phyloP scores from a whole-genome alignment of 495 filamentous ascomycete species.

The Neurospora sublineolata region DNA sequence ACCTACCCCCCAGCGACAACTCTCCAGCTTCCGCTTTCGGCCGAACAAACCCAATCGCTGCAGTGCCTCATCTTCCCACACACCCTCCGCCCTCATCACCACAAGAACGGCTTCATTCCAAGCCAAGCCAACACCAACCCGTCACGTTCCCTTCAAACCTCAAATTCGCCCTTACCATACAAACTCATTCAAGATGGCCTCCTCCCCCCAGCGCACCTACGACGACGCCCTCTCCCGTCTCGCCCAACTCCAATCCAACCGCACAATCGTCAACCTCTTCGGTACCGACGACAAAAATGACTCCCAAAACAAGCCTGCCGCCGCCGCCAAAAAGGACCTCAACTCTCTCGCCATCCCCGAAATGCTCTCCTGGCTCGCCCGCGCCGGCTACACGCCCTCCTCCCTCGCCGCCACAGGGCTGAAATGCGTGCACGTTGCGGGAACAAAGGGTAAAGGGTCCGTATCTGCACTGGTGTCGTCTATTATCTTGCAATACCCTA shows the following conservation, averaged over 20 bases:
- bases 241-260: slow-evolving; percentile 68
- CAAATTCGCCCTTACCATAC: not conserved
- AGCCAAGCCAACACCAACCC: not conserved
- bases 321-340: slow-evolving; percentile 28
- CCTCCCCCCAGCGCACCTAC: slow-evolving; percentile 15
- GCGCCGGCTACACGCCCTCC: slow-evolving; percentile 52
- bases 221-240: slow-evolving; percentile 36
- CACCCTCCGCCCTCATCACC: not conserved
- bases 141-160: not conserved
- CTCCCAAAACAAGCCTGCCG: slow-evolving; percentile 1
- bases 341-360: slow-evolving; percentile 75
- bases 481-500: slow-evolving; percentile 28
- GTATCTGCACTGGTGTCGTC: slow-evolving; percentile 36
- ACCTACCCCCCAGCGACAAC: not conserved
- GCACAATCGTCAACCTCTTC: slow-evolving; percentile 38
- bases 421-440: slow-evolving; percentile 45
- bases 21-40: not conserved
- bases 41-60: not conserved
- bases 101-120: not conserved
- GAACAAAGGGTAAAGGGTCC: slow-evolving; percentile 53
- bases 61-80: not conserved
- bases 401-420: slow-evolving; percentile 20
- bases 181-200: slow-evolving; percentile 4
- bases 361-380: slow-evolving; percentile 67
- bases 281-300: slow-evolving; percentile 1